Evolutionary conservation across 495 filamentous ascomycete species (phyloP), one percentile per base, ranked within the genome.

Genomic region (Penicillium cosmopolitanum): DNA sequence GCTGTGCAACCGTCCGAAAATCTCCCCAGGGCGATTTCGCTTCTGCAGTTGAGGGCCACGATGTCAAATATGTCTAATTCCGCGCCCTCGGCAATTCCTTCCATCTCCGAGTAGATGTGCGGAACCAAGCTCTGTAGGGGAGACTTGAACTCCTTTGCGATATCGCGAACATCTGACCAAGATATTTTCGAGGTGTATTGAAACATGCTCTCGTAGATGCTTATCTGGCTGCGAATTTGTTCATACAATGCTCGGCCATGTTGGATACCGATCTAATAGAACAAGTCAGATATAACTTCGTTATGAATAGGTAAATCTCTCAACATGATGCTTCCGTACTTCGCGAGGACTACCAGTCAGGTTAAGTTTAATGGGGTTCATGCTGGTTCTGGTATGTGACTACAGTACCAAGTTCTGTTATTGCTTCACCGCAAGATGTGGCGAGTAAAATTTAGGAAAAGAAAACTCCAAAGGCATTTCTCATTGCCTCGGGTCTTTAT

Each of bases 1-100:
- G 80, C 78, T 4, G 88, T 88, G 57, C 88, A 89, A 21, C 86
- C 87, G 58, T 90, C 87, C 10, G 77, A 78, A 61, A 85, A 87
- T 40, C 79, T 69, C 3, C 87, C 87, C 50, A 87, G 84, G 0
- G 82, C 78, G 55, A 90, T 89, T 71, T 90, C 87, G 5, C 85
- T 89, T 18, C 87, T 80, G 18, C 87, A 80, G 57, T 91, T 90
- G 42, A 89, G 58, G 6, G 88, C 86, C 8, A 89, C 69, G 42
- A 91, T 86, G 57, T 87, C 83, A 0, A 82, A 64, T 28, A 87
- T 72, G 12, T 77, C 64, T 13, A 82, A 59, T 2, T 66, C 71
- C 0, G 87, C 80, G 12, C 86, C 87, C n/a, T 84, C 77, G 0
- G 87, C 85, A 38, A 89, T 81, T 4, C 81, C 84, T 70, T 67